Evolutionary conservation across 2,329 filamentous ascomycete species (phyloP), one percentile per base, ranked within the genome.

Genomic region (Elsinoe australis): DNA sequence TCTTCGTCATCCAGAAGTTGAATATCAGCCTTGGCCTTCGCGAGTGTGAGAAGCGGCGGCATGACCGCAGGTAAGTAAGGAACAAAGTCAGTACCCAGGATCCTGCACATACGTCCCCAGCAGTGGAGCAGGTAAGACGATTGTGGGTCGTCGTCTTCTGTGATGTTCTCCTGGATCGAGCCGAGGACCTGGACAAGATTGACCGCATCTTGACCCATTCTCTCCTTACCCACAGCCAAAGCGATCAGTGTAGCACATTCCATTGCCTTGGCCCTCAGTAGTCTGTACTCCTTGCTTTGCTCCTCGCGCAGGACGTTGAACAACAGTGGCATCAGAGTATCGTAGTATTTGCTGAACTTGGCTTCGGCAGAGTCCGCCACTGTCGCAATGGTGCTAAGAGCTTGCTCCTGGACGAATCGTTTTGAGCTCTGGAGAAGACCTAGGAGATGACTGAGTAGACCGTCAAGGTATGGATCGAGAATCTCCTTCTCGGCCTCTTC

Each of bases 61-160:
- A 98, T 96, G 53, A 98, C 92, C 42, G 81, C 89, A 29, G 83
- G 81, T 47, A 98, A 75, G 73, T 94, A 98, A 12, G 89, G 89
- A 9, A 96, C 74, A 67, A 98, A 98, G 58, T 95, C 89, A 39
- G 78, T 71, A 15, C 85, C 88, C 54, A 98, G 77, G 22, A 98
- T 90, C 55, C 92, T 83, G 68, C 90, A 96, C 92, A 98, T 98
- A 41, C 92, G 82, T 46, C 92, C 92, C 92, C 92, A 98, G 71
- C 92, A 98, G 73, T 98, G 92, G 69, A 98, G 86, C 28, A 98
- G 76, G 65, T 98, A 98, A 60, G 94, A 90, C 12, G 88, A 85
- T 67, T 98, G 92, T 31, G 92, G 92, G 62, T 98, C 92, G 59
- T 98, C 92, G 1, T 88, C 71, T 59, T 98, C 92, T 3, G 82